Base-by-base conservation (phyloP, 2,329 filamentous ascomycete species). In the Ophioceras dolichostomum region DNA sequence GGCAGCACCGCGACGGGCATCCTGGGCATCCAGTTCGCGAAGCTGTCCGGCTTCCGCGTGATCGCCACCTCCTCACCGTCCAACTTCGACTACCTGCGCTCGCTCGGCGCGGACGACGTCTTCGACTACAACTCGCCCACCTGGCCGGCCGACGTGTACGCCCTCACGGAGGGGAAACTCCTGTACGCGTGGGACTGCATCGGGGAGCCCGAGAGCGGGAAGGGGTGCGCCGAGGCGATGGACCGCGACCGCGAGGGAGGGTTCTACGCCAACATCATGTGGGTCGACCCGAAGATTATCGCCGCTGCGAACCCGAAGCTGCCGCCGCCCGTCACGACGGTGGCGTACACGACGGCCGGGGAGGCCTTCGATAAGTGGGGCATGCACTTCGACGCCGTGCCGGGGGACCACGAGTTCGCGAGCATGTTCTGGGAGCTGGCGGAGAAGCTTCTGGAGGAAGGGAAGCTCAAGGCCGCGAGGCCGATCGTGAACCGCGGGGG, bases 1-100 rank as follows among this genome's bases (percentile, higher is more conserved):
- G 63, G 61, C 13, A 67, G 68, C 51, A 76, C 67, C 9, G 71
- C 70, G 2, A 73, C 72, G 0, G 67, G 65, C 50, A 67, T 73
- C 32, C 65, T 71, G 38, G 64, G 53, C 5, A 62, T 68, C 43
- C 62, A 66, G 46, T 61, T 49, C 42, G 61, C 61, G 38, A 60
- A 59, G 43, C 47, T 56, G n/a, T 60, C 59, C 6, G 62, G 60
- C 5, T 55, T 56, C 24, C 51, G 42, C 12, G 59, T 65, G 9
- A 48, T 62, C 12, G 47, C 62, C 1, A 65, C 62, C 1, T 47
- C 55, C 7, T 64, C 63, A 17, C 49, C 52, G 2, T 42, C 43
- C 17, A 65, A 67, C 45, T 53, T 54, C 30, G 57, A 53, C 2
- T 56, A 62, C 6, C 55, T 65, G 19, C 51, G 52, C 38, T 51